Percentiles rank a stretch among this genome's conserved stretches.
Conservation (phyloP, 2,329 filamentous ascomycete species). For the Hymenoscyphus repandus region DNA sequence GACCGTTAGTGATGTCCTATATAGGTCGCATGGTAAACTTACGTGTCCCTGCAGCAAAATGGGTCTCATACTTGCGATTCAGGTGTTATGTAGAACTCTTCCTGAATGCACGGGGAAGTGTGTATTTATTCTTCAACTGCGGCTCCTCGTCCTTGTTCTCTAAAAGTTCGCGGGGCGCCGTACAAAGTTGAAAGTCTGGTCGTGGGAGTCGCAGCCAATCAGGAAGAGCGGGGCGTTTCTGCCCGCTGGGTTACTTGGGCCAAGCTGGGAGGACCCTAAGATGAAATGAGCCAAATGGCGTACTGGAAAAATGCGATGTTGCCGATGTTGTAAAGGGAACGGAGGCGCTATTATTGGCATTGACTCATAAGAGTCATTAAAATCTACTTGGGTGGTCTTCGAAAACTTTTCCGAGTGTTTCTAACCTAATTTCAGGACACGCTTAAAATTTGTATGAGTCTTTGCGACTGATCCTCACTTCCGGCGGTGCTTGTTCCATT, state of each 20-base stretch:
- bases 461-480: background rate
- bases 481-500: too few relatives aligned
- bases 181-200: slow-evolving; percentile 5
- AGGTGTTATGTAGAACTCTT: slow-evolving; percentile 1
- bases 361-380: background rate
- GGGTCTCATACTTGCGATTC: slow-evolving; percentile 74
- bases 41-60: slow-evolving; percentile 93
- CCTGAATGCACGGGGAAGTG: background rate
- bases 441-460: background rate
- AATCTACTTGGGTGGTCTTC: too few relatives aligned
- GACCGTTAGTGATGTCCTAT: slow-evolving; percentile 21
- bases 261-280: background rate
- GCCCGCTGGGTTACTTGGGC: too few relatives aligned
- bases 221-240: too few relatives aligned
- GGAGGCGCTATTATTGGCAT: background rate
- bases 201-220: slow-evolving; percentile 7
- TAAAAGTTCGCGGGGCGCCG: slow-evolving; percentile 6
- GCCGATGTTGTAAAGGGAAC: too few relatives aligned
- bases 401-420: too few relatives aligned
- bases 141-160: background rate
- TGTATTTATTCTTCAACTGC: slow-evolving; percentile 3
- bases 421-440: too few relatives aligned
- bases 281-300: too few relatives aligned
- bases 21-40: slow-evolving; percentile 28
- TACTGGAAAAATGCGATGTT: too few relatives aligned